Percentiles rank a stretch among this genome's conserved stretches.
Conservation (phyloP, 1,284 basidiomycete species). For the Cutaneotrichosporon cavernicola region DNA sequence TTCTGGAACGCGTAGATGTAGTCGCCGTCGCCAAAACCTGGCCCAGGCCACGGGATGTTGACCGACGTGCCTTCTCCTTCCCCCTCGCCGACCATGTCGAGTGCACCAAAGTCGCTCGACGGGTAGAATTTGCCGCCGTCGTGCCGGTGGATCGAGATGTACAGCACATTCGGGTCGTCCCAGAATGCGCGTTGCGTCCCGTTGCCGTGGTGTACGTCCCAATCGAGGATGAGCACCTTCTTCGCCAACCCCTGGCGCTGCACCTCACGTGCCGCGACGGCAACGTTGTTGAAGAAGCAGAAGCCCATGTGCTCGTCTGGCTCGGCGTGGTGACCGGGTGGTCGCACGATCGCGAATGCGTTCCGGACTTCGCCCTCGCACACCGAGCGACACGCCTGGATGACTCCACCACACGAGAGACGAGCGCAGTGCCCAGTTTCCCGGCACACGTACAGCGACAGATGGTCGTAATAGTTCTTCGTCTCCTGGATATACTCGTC, state of each 20-base stretch:
- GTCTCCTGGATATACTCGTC: slow-evolving; percentile 71
- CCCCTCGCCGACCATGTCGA: slow-evolving; percentile 82
- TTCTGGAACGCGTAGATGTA: slow-evolving; percentile 96
- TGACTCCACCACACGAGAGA: slow-evolving; percentile 89
- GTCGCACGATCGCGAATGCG: slow-evolving; percentile 90
- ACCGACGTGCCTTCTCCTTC: slow-evolving; percentile 83
- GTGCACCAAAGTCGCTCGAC: slow-evolving; percentile 79
- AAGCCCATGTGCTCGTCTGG: slow-evolving; percentile 98
- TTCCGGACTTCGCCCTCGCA: slow-evolving; percentile 78
- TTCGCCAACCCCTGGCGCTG: slow-evolving; percentile 68
- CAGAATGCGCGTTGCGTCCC: slow-evolving; percentile 95
- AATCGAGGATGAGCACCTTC: slow-evolving; percentile 89
- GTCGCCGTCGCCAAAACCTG: slow-evolving; percentile 89
- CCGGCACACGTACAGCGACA: slow-evolving; percentile 88
- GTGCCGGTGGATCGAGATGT: slow-evolving; percentile 93
- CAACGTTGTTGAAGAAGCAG: slow-evolving; percentile 99
- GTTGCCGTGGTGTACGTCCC: slow-evolving; percentile 99
- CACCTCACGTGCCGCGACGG: slow-evolving; percentile 80
- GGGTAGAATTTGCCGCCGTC: slow-evolving; percentile 91
- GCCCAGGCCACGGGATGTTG: slow-evolving; percentile 91
- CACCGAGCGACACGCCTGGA: slow-evolving; percentile 85
- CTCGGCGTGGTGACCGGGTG: slow-evolving; percentile 97
- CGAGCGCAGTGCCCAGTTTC: slow-evolving; percentile 80
- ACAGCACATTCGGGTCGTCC: slow-evolving; percentile 86
- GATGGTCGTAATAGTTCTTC: slow-evolving; percentile 75